Evolutionary conservation across 1,139 yeast species (phyloP), one percentile per base, ranked within the genome.

Genomic region (Taphrina betulina): DNA sequence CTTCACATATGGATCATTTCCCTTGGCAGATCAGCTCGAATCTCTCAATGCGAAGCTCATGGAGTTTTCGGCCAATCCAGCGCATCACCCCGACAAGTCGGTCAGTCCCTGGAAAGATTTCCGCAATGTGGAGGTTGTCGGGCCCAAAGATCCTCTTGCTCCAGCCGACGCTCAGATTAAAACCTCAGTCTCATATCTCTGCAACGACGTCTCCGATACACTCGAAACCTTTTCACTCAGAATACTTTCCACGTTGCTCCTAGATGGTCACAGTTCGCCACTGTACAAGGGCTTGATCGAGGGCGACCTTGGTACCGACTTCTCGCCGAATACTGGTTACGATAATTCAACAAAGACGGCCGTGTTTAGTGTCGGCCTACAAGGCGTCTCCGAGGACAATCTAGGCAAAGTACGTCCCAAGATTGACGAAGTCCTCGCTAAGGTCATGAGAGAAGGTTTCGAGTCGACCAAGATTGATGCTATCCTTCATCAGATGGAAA

Each of bases 191-290:
- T 87, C 97, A 1, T 92, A 96, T 96, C 75, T 80, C 59, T 79
- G 87, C 61, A 95, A 95, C 3, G 72, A 78, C 34, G 87, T 96
- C 1, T 72, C 77, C 5, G 84, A 86, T 60, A 75, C 78, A 12
- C 85, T 84, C 65, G 83, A 81, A 54, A 74, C 88, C 0, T 85
- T 90, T 68, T 76, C 86, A 50, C 75, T 92, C 78, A 84, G 51
- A 82, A 60, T 90, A 4, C 73, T 90, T 48, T 80, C 86, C 22
- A 79, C 83, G 16, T 72, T 94, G 58, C 73, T 94, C 35, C 79
- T 85, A 64, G 96, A 88, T 67, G 97, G 98, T 1, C 97, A 90
- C 66, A 84, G 92, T 12, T 85, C 97, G 8, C 92, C 95, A 4
- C 76, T 92, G 57, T 87, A 90, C 69, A 88, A 89, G 69, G 80